A percentile compares a stretch with the other conserved stretches of the same genome.
Evolutionary conservation across 495 filamentous ascomycete species (phyloP).

Genomic region (Trichoderma erinaceum): DNA sequence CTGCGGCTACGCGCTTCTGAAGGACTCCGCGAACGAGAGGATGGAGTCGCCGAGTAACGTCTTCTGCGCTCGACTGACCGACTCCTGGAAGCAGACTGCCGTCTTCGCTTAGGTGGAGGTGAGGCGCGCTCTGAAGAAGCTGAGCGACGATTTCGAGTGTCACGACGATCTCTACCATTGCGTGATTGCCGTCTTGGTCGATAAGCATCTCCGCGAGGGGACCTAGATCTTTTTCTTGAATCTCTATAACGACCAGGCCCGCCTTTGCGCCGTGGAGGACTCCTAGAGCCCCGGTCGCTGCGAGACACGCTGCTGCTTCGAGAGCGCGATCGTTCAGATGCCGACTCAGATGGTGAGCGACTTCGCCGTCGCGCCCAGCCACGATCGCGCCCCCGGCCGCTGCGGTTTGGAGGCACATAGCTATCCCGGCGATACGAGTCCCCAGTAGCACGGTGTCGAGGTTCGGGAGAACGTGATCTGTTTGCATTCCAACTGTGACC

Average conservation of each 20-base stretch:
- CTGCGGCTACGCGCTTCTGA: conserved; percentile 23
- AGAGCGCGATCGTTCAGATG: conserved; percentile 21
- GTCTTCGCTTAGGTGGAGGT: conserved; percentile 15
- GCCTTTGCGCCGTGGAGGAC: conserved; percentile 1
- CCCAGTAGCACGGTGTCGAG: conserved; percentile 29
- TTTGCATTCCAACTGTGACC: conserved; percentile 37
- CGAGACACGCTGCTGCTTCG: conserved; percentile 13
- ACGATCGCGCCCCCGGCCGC: conserved; percentile 29
- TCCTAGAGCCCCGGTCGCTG: not conserved
- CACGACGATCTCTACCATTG: conserved; percentile 9
- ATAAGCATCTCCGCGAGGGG: conserved; percentile 4
- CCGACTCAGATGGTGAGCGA: conserved; percentile 28
- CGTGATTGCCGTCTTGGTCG: conserved; percentile 21
- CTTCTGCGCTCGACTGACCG: conserved; percentile 13
- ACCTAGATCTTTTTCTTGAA: conserved; percentile 17
- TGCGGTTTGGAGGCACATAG: conserved; percentile 43
- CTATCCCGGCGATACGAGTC: conserved; percentile 41
- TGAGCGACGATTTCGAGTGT: not conserved
- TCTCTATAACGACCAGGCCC: not conserved
- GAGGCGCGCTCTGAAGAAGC: conserved; percentile 6
- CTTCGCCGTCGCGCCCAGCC: conserved; percentile 23
- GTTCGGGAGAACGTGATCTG: conserved; percentile 59
- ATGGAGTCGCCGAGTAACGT: conserved; percentile 24
- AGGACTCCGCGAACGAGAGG: conserved; percentile 32
- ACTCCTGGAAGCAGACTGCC: conserved; percentile 15